Conservation (phyloP, 1,284 basidiomycete species). For the Cutaneotrichosporon cyanovorans region DNA sequence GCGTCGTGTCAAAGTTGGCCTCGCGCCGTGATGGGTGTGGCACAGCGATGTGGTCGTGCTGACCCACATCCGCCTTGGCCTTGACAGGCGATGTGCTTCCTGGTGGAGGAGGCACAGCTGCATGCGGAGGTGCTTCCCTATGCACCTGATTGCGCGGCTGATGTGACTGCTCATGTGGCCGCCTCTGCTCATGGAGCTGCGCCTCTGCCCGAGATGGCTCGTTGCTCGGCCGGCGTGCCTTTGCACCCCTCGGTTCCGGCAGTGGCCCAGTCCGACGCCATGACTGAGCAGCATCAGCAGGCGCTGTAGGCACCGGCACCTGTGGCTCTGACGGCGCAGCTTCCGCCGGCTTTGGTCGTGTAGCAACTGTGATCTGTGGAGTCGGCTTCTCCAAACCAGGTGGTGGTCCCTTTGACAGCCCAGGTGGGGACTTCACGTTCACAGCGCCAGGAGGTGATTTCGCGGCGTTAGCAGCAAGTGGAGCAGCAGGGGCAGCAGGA, state of each 20-base stretch:
- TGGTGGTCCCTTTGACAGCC: slow-evolving; percentile 6
- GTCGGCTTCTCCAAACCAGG: slow-evolving; percentile 3
- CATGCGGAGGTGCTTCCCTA: slow-evolving; percentile 9
- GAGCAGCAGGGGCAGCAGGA: neutral
- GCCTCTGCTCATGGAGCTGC: too few species aligned
- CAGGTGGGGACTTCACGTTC: too few species aligned
- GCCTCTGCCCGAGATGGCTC: neutral
- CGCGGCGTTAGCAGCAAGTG: neutral
- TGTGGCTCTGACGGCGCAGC: neutral
- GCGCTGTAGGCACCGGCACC: neutral
- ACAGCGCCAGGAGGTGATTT: slow-evolving; percentile 5
- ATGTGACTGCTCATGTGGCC: too few species aligned
- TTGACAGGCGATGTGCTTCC: neutral
- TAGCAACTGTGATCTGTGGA: slow-evolving; percentile 10
- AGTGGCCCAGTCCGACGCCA: slow-evolving; percentile 10
- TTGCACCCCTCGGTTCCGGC: neutral
- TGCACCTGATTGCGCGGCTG: neutral
- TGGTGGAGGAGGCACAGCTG: neutral
- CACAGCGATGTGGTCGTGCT: slow-evolving; percentile 5
- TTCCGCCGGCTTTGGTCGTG: slow-evolving; percentile 3
- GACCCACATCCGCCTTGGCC: neutral
- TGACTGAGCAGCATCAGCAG: slow-evolving; percentile 10
- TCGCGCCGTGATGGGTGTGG: slow-evolving; percentile 43
- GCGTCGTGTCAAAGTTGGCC: slow-evolving; percentile 69
- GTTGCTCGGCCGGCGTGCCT: slow-evolving; percentile 1